Conservation (phyloP, 2,329 filamentous ascomycete genomes). For the Sporothrix euskadiensis region DNA sequence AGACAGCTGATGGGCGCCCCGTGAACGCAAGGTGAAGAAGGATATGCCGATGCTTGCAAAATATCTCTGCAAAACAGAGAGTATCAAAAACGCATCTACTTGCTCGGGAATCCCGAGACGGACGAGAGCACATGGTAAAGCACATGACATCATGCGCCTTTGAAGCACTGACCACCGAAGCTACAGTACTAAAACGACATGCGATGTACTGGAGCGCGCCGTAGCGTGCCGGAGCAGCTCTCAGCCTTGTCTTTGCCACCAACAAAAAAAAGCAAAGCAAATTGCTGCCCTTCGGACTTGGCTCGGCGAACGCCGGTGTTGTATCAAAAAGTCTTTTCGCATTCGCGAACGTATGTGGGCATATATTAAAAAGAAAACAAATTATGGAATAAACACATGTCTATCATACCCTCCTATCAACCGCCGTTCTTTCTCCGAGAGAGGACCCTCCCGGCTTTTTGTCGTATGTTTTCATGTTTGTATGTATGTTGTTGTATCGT, state of each 20-base stretch:
- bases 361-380: neutral
- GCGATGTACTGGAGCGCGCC: neutral
- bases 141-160: conserved; percentile 3
- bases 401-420: neutral
- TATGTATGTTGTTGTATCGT: neutral
- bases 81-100: neutral
- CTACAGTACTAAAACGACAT: neutral
- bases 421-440: neutral
- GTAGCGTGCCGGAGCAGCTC: neutral
- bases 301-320: neutral
- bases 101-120: neutral
- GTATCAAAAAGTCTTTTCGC: neutral
- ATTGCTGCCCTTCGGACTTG: conserved; percentile 10
- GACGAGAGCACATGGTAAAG: neutral
- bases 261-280: neutral
- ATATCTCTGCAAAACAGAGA: neutral
- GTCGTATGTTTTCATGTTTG: neutral
- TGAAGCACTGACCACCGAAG: neutral
- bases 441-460: neutral
- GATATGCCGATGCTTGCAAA: neutral
- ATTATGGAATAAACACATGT: neutral
- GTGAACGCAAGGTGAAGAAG: neutral
- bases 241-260: conserved; percentile 8
- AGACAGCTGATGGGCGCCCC: neutral
- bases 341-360: neutral